phyloP scores from a whole-genome alignment of 139 green algal species.

The Prasinococcaceae sp. region DNA sequence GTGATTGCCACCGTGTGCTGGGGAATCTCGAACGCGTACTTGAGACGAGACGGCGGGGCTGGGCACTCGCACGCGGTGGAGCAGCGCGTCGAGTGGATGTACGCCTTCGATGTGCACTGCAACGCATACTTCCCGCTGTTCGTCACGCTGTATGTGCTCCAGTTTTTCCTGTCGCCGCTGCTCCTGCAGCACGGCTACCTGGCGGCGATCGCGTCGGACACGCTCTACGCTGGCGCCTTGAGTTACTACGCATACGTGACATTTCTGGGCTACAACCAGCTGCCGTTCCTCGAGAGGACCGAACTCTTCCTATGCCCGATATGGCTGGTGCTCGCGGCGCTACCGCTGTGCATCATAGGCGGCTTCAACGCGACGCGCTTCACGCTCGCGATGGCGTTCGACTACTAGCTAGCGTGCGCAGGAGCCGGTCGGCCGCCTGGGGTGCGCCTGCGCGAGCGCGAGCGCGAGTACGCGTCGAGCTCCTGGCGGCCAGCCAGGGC shows the following conservation, averaged over 20 bases:
- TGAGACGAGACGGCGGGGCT: conserved; percentile 31
- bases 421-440: too few species aligned
- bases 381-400: conserved; percentile 55
- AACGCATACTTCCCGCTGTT: conserved; percentile 92
- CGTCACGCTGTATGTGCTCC: conserved; percentile 49
- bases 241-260: conserved; percentile 78
- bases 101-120: conserved; percentile 97
- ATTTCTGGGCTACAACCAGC: conserved; percentile 73
- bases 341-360: conserved; percentile 40
- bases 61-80: conserved; percentile 61
- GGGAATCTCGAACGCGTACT: conserved; percentile 68
- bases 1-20: too few species aligned
- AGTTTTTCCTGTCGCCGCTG: conserved; percentile 24
- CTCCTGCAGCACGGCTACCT: conserved; percentile 47
- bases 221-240: conserved; percentile 49
- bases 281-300: conserved; percentile 54
- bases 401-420: too few species aligned
- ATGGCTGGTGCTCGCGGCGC: conserved; percentile 32
- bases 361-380: conserved; percentile 64
- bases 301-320: conserved; percentile 75
- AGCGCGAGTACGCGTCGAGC: too few species aligned
- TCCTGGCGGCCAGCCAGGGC: too few species aligned
- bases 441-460: too few species aligned
- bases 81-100: conserved; percentile 86
- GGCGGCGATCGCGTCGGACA: conserved; percentile 32